These are phyloP conservation scores for Nothopassalora personata DNA, from an alignment of 2,329 filamentous ascomycete genomes.

Conservation along the genomic window DNA sequence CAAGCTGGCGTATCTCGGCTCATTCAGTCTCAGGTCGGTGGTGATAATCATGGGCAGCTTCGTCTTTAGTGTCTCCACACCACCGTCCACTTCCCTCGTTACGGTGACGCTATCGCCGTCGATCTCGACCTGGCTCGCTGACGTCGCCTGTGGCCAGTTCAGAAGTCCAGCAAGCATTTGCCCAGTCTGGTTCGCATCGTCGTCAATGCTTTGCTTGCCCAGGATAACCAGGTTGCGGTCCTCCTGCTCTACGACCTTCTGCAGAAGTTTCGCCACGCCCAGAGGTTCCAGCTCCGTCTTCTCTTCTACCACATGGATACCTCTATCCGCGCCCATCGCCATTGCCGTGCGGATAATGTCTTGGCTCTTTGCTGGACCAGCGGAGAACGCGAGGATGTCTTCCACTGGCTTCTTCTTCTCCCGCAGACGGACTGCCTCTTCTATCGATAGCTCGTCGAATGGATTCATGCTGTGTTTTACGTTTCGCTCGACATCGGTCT, in stretches of 20 bases:
- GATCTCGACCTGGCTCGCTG: slow-evolving; percentile 79
- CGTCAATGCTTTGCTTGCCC: slow-evolving; percentile 97
- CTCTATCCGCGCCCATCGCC: slow-evolving; percentile 96
- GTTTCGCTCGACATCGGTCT: slow-evolving; percentile 83
- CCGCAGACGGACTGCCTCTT: slow-evolving; percentile 91
- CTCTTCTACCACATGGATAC: slow-evolving; percentile 64
- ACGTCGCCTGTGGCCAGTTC: slow-evolving; percentile 90
- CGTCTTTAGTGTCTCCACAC: slow-evolving; percentile 79
- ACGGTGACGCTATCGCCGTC: slow-evolving; percentile 67
- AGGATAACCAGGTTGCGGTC: slow-evolving; percentile 87
- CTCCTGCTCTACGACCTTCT: slow-evolving; percentile 73
- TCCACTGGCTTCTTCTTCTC: slow-evolving; percentile 68
- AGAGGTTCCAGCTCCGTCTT: slow-evolving; percentile 84
- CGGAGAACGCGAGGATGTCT: slow-evolving; percentile 85
- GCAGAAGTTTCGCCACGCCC: slow-evolving; percentile 82
- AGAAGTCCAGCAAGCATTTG: slow-evolving; percentile 94
- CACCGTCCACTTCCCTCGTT: slow-evolving; percentile 89
- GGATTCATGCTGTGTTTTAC: slow-evolving; percentile 99
- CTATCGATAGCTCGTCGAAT: slow-evolving; percentile 96
- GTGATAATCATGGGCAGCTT: slow-evolving; percentile 91
- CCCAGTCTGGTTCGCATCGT: slow-evolving; percentile 90
- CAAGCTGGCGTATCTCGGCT: slow-evolving; percentile 89
- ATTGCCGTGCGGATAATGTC: slow-evolving; percentile 93
- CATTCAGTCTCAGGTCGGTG: slow-evolving; percentile 88
- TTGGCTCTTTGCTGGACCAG: slow-evolving; percentile 78